Conservation (phyloP, 2,329 filamentous ascomycete species). For the Domatiomyces globalis region DNA sequence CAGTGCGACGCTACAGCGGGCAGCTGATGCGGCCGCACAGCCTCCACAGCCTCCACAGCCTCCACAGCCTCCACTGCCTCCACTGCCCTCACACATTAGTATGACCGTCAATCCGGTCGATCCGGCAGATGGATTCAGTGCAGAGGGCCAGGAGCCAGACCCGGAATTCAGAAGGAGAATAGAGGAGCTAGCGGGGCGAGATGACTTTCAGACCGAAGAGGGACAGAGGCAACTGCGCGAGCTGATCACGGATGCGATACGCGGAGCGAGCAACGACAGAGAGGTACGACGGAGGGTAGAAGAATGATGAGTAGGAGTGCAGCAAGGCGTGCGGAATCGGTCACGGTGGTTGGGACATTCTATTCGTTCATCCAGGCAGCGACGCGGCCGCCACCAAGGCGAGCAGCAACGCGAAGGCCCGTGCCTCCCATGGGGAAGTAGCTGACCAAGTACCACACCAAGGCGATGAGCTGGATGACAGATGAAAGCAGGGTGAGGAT, state of each 20-base stretch:
- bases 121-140: constrained; percentile 44
- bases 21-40: too few relatives aligned
- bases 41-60: constrained; percentile 49
- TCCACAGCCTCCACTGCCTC: constrained; percentile 47
- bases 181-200: constrained; percentile 69
- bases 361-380: constrained; percentile 76
- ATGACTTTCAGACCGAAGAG: constrained; percentile 68
- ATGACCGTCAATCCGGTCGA: constrained; percentile 55
- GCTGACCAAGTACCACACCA: constrained; percentile 88
- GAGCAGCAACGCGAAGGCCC: constrained; percentile 71
- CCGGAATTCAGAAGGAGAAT: constrained; percentile 74
- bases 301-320: background rate
- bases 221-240: constrained; percentile 66
- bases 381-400: constrained; percentile 71
- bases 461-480: constrained; percentile 65
- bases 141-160: constrained; percentile 45
- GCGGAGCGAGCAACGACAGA: constrained; percentile 50
- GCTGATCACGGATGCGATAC: constrained; percentile 67
- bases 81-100: constrained; percentile 60
- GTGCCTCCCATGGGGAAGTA: constrained; percentile 96
- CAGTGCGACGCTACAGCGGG: constrained; percentile 9
- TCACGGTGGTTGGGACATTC: background rate
- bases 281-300: constrained; percentile 49
- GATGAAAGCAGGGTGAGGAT: constrained; percentile 74
- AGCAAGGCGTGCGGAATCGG: background rate